Conservation (phyloP, 1,284 basidiomycete genomes). For the Ceratobasidium sp. region DNA sequence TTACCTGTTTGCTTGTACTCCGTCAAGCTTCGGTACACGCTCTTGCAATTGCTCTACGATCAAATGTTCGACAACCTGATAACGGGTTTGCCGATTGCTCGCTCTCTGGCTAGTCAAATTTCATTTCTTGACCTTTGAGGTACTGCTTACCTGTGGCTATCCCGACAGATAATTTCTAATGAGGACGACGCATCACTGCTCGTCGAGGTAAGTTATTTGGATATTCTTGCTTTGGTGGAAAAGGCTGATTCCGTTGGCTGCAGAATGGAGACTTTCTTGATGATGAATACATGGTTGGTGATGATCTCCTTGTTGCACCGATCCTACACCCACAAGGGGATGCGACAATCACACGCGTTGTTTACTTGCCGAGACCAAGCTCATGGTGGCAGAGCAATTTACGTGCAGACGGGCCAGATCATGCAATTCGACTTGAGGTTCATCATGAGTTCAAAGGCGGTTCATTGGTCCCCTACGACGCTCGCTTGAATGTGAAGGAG, state of each 20-base stretch:
- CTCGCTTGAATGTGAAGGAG: constrained; percentile 12
- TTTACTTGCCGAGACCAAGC: constrained; percentile 30
- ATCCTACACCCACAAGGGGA: constrained; percentile 11
- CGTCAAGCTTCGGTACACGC: constrained; percentile 32
- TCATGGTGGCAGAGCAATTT: constrained; percentile 35
- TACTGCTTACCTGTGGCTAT: not conserved
- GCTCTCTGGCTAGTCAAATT: constrained; percentile 18
- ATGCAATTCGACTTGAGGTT: constrained; percentile 2
- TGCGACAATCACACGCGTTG: constrained; percentile 6
- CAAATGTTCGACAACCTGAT: constrained; percentile 39
- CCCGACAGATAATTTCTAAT: constrained; percentile 26
- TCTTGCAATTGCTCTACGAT: constrained; percentile 36
- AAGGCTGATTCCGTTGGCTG: not conserved
- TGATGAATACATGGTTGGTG: constrained; percentile 37
- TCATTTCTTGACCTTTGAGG: too few relatives aligned
- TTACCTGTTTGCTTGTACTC: constrained; percentile 34
- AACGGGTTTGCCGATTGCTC: constrained; percentile 35
- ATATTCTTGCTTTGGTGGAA: not conserved
- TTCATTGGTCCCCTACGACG: constrained; percentile 30
- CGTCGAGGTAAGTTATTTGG: constrained; percentile 9
- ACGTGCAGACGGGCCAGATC: constrained; percentile 31
- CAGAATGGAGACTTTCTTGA: constrained; percentile 33
- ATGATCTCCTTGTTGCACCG: constrained; percentile 34
- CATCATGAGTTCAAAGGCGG: constrained; percentile 25
- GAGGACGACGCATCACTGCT: constrained; percentile 21